phyloP scores from a whole-genome alignment of 176 grass and related monocot genomes.

The Hsuehochloa calcarea region DNA sequence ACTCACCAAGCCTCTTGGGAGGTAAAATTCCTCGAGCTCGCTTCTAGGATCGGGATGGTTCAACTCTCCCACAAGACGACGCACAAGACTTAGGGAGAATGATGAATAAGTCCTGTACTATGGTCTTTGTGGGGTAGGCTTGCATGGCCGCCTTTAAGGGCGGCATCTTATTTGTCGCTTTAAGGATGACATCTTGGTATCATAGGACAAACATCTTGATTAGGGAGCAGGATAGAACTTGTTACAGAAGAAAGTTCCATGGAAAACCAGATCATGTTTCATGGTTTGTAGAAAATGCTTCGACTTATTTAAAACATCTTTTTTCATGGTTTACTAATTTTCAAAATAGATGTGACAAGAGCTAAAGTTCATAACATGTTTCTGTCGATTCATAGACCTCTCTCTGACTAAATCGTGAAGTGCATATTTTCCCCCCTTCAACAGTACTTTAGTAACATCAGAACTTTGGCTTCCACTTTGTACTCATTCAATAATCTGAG shows the following conservation, averaged over 20 bases:
- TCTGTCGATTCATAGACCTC: neutral
- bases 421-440: neutral
- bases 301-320: neutral
- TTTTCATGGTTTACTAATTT: neutral
- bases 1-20: too few species aligned
- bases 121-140: too few species aligned
- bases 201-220: too few species aligned
- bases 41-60: too few species aligned
- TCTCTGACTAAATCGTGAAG: neutral
- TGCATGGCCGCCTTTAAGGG: too few species aligned
- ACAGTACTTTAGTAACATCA: neutral
- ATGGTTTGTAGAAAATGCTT: neutral
- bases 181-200: too few species aligned
- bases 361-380: conserved; percentile 3
- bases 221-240: neutral
- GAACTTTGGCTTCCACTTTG: neutral
- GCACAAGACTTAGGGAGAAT: too few species aligned
- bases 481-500: neutral
- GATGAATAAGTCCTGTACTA: too few species aligned
- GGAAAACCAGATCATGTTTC: conserved; percentile 15
- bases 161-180: too few species aligned
- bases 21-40: too few species aligned
- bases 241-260: neutral
- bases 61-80: too few species aligned
- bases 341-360: neutral